A percentile compares a stretch with the other conserved stretches of the same genome.
Evolutionary conservation across 805 yeast species (phyloP).

Genomic region (Nematodospora valgi): DNA sequence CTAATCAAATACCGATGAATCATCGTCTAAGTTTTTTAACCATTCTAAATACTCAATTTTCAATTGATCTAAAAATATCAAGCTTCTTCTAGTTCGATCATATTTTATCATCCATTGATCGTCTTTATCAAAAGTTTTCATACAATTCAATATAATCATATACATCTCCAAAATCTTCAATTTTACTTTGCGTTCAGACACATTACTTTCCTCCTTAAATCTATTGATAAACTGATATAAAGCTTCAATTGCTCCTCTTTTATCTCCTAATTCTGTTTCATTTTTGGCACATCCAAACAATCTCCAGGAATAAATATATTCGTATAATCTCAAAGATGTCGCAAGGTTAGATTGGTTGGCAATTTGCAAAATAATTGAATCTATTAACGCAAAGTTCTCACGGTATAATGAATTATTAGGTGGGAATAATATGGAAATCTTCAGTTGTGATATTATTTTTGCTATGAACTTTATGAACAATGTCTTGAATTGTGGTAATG

Average conservation of each 20-base stretch:
- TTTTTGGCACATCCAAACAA: conserved; percentile 26
- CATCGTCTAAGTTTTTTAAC: conserved; percentile 23
- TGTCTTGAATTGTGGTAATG: conserved; percentile 10
- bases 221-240: conserved; percentile 35
- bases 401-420: conserved; percentile 18
- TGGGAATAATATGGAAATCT: conserved; percentile 22
- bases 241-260: conserved; percentile 37
- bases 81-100: conserved; percentile 2
- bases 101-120: conserved; percentile 36
- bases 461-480: conserved; percentile 22
- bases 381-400: conserved; percentile 28
- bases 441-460: conserved; percentile 21
- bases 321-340: conserved; percentile 30
- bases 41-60: conserved; percentile 32
- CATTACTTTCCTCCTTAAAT: conserved; percentile 24
- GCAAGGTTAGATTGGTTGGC: conserved; percentile 31
- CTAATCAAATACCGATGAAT: conserved; percentile 3
- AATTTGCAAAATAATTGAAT: conserved; percentile 26
- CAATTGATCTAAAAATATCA: conserved; percentile 28
- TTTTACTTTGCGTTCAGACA: conserved; percentile 23
- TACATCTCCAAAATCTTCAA: conserved; percentile 40
- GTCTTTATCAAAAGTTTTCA: conserved; percentile 29
- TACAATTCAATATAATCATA: conserved; percentile 37
- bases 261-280: conserved; percentile 21
- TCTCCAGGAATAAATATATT: conserved; percentile 41